phyloP scores from a whole-genome alignment of 257 asterid species.

The Ilex aquifolium region DNA sequence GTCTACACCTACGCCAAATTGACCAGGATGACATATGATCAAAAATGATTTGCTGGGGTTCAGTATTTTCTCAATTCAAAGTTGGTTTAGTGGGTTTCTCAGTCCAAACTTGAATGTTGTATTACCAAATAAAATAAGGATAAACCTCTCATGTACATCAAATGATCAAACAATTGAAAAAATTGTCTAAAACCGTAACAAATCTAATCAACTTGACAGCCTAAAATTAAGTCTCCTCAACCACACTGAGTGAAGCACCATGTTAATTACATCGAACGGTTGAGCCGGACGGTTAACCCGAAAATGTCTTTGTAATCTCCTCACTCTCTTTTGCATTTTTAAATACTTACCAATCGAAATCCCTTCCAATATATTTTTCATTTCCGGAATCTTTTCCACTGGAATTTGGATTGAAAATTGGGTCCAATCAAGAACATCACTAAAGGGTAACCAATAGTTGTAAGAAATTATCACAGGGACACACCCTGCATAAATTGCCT shows the following conservation, averaged over 20 bases:
- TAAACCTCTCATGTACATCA: no score
- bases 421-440: not conserved
- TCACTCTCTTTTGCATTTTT: not conserved
- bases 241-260: not conserved
- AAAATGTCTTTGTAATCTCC: not conserved
- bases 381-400: not conserved
- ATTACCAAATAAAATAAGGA: no score
- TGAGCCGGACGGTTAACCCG: not conserved
- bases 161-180: no score
- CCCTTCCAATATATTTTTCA: not conserved
- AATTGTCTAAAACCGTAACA: no score
- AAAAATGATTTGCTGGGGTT: no score
- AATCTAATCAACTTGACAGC: not conserved
- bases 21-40: no score
- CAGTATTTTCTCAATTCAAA: no score
- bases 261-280: not conserved
- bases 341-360: not conserved
- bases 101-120: no score
- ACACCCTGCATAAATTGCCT: conserved; percentile 44
- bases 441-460: conserved; percentile 19
- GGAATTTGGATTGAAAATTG: not conserved
- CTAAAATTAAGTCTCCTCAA: not conserved
- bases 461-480: conserved; percentile 41
- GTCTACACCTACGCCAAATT: no score
- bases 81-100: no score